Conservation (phyloP, 139 green algal species). For the Volvox africanus region DNA sequence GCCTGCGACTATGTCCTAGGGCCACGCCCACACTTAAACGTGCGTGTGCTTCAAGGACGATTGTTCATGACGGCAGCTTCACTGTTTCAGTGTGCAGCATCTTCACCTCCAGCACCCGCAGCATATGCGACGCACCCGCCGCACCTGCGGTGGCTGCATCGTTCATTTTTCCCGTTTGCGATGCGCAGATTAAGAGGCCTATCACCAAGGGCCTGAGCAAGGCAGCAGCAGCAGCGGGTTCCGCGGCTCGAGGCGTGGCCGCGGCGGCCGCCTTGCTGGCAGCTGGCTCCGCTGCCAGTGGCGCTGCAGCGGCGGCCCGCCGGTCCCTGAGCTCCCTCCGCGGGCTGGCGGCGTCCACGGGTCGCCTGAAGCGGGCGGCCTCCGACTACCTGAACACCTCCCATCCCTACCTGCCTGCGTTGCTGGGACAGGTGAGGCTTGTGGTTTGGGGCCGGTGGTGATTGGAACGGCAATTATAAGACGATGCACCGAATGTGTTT, state of each 20-base stretch:
- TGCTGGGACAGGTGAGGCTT: constrained; percentile 1
- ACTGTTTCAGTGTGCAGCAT: too few species aligned
- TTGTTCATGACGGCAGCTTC: too few species aligned
- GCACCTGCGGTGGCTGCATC: too few species aligned
- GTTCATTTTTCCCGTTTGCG: not conserved
- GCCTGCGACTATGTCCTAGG: too few species aligned
- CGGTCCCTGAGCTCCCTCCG: constrained; percentile 2
- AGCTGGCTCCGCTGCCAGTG: not conserved
- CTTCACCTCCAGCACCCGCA: too few species aligned
- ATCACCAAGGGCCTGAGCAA: constrained; percentile 6
- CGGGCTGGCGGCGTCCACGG: not conserved
- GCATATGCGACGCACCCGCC: too few species aligned
- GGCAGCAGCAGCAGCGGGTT: not conserved
- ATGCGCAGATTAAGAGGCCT: constrained; percentile 5
- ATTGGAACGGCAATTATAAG: too few species aligned
- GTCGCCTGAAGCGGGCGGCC: not conserved
- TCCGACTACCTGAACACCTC: not conserved
- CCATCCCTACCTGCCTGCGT: constrained; percentile 7
- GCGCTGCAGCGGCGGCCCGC: not conserved
- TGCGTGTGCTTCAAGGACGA: too few species aligned
- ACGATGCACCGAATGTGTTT: too few species aligned
- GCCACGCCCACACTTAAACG: too few species aligned
- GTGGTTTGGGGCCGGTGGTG: too few species aligned
- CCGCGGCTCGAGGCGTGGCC: not conserved
- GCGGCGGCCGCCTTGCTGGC: not conserved